A percentile compares a stretch with the other conserved stretches of the same genome.
Evolutionary conservation across 306 rosid species (phyloP).

Genomic region (Begonia masoniana): DNA sequence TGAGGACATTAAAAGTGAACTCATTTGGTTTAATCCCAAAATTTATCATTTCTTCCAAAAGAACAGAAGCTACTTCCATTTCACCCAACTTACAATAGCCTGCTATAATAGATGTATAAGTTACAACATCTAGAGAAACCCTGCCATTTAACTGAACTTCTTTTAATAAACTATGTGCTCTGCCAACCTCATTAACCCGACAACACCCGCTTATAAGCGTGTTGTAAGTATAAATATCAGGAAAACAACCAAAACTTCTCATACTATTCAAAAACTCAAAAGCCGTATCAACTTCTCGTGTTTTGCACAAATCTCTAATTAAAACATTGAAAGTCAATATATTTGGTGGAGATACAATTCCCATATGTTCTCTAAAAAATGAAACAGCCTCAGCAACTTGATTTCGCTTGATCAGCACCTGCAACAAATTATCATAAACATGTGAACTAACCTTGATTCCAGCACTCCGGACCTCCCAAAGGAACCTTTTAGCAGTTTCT

Average conservation of each 20-base stretch:
- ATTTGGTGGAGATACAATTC: slow-evolving; percentile 25
- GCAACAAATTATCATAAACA: slow-evolving; percentile 54
- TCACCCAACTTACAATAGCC: slow-evolving; percentile 59
- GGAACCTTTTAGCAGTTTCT: slow-evolving; percentile 40
- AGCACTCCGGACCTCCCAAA: slow-evolving; percentile 28
- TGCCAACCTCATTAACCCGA: slow-evolving; percentile 38
- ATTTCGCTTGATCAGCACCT: slow-evolving; percentile 34
- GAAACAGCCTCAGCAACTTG: slow-evolving; percentile 44
- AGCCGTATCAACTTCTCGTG: slow-evolving; percentile 38
- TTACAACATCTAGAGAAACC: slow-evolving; percentile 40
- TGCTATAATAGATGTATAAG: slow-evolving; percentile 58
- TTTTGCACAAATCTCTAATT: slow-evolving; percentile 52
- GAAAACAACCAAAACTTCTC: slow-evolving; percentile 51
- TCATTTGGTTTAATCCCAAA: slow-evolving; percentile 41
- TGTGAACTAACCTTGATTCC: slow-evolving; percentile 26
- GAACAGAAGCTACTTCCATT: slow-evolving; percentile 42
- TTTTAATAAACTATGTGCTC: slow-evolving; percentile 35
- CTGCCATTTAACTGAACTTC: slow-evolving; percentile 25
- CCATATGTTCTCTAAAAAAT: slow-evolving; percentile 46
- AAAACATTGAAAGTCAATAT: slow-evolving; percentile 61
- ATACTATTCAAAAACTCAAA: slow-evolving; percentile 45
- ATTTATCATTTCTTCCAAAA: slow-evolving; percentile 48
- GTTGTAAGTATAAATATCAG: slow-evolving; percentile 56
- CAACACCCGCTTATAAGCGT: slow-evolving; percentile 71
- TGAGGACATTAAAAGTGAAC: slow-evolving; percentile 50